phyloP scores from a whole-genome alignment of 2,329 filamentous ascomycete genomes.

The Alternaria consortialis region DNA sequence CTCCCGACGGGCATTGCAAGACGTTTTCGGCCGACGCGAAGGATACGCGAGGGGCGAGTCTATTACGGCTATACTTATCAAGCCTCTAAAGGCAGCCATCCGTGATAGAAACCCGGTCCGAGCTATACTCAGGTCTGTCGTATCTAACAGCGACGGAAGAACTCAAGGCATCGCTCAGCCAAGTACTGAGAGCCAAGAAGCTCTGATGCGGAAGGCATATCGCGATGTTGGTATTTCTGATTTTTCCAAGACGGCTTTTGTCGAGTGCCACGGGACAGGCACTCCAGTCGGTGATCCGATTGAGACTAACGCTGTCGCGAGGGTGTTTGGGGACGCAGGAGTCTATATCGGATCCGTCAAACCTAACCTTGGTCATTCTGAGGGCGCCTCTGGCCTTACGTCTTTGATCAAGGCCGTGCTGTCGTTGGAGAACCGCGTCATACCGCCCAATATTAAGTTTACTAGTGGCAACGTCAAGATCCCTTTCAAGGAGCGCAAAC shows the following conservation, averaged over 20 bases:
- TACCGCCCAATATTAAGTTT: constrained; percentile 42
- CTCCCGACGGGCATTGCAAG: constrained; percentile 26
- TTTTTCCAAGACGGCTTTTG: constrained; percentile 25
- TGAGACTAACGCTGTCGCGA: constrained; percentile 28
- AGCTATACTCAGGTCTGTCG: constrained; percentile 41
- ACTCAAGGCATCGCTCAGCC: constrained; percentile 15
- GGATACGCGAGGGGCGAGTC: constrained; percentile 42
- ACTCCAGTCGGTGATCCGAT: constrained; percentile 60
- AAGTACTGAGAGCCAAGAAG: neutral
- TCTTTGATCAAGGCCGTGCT: constrained; percentile 50
- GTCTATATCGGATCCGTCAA: constrained; percentile 31
- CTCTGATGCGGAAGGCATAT: constrained; percentile 2
- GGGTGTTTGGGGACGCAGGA: constrained; percentile 16
- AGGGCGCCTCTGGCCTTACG: constrained; percentile 35
- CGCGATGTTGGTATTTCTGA: constrained; percentile 1
- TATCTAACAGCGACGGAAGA: constrained; percentile 25
- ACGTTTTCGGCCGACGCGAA: constrained; percentile 36
- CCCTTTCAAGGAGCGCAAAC: constrained; percentile 13
- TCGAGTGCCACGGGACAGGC: constrained; percentile 55
- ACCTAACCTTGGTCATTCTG: constrained; percentile 52
- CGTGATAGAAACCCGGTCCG: constrained; percentile 43
- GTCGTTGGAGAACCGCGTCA: constrained; percentile 47
- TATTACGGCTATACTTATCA: constrained; percentile 37
- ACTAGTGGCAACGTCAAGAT: constrained; percentile 26
- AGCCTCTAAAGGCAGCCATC: constrained; percentile 41